Evolutionary conservation across 2,329 filamentous ascomycete species (phyloP).

Genomic region (Aspergillus arachidicola): DNA sequence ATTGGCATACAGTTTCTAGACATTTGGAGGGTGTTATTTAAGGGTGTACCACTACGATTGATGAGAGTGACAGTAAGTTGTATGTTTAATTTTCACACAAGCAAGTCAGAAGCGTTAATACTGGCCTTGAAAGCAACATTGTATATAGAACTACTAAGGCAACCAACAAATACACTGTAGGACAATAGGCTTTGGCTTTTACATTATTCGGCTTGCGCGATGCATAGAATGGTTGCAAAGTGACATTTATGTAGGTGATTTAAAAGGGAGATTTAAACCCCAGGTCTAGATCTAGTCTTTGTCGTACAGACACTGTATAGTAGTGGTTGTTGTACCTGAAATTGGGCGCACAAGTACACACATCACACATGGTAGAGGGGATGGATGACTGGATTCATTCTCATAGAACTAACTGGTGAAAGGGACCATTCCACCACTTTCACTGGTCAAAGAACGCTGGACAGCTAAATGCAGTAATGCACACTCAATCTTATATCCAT

Average conservation of each 20-base stretch:
- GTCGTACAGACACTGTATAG: not conserved
- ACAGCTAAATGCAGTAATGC: conserved; percentile 10
- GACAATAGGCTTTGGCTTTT: not conserved
- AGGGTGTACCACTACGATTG: too few relatives aligned
- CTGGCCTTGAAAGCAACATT: not conserved
- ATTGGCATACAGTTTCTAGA: too few relatives aligned
- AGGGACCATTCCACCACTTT: not conserved
- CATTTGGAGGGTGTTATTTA: too few relatives aligned
- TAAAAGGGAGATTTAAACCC: not conserved
- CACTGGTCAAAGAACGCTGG: conserved; percentile 11
- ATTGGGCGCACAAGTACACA: not conserved
- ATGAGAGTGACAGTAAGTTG: too few relatives aligned
- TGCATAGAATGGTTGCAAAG: not conserved
- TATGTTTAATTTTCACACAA: too few relatives aligned
- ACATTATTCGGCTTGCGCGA: not conserved
- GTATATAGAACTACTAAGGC: not conserved
- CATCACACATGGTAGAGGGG: not conserved
- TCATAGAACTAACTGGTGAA: conserved; percentile 1
- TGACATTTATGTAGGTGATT: not conserved
- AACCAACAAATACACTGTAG: not conserved
- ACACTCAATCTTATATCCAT: conserved; percentile 12
- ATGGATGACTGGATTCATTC: not conserved
- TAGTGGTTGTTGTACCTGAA: not conserved
- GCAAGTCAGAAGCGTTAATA: too few relatives aligned
- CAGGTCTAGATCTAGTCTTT: not conserved